Conservation (phyloP, 2,329 filamentous ascomycete genomes). For the Exophiala phaeomuriformis region DNA sequence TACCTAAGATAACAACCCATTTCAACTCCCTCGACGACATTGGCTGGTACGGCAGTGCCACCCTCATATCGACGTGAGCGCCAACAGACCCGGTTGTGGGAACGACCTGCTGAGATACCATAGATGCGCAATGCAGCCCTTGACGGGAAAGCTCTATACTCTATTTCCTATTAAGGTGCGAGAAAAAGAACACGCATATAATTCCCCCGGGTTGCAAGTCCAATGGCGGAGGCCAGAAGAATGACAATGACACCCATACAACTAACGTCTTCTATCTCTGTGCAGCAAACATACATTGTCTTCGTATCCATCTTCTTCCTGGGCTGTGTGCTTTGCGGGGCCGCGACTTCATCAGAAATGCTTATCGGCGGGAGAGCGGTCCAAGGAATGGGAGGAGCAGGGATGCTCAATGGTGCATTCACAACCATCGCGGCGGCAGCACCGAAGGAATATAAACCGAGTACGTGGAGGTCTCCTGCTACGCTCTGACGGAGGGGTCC, state of each 20-base stretch:
- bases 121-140: conserved; percentile 42
- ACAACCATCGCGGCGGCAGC: conserved; percentile 33
- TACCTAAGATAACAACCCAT: conserved; percentile 32
- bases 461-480: background rate
- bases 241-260: background rate
- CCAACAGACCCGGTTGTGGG: background rate
- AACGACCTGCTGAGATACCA: background rate
- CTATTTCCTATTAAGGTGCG: conserved; percentile 34
- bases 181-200: background rate
- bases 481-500: no score
- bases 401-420: conserved; percentile 38
- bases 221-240: no score
- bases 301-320: conserved; percentile 31
- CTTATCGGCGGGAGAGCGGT: conserved; percentile 34
- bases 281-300: conserved; percentile 28
- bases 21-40: conserved; percentile 33
- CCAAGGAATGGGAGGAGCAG: conserved; percentile 31
- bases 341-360: conserved; percentile 28
- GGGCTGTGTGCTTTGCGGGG: conserved; percentile 29
- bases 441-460: conserved; percentile 31
- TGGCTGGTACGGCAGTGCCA: conserved; percentile 34
- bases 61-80: conserved; percentile 28
- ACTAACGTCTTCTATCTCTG: no score
- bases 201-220: background rate
- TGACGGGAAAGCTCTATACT: conserved; percentile 43